These are phyloP conservation scores for Boechera stricta DNA, from an alignment of 345 rosid species.

Conservation along the genomic window DNA sequence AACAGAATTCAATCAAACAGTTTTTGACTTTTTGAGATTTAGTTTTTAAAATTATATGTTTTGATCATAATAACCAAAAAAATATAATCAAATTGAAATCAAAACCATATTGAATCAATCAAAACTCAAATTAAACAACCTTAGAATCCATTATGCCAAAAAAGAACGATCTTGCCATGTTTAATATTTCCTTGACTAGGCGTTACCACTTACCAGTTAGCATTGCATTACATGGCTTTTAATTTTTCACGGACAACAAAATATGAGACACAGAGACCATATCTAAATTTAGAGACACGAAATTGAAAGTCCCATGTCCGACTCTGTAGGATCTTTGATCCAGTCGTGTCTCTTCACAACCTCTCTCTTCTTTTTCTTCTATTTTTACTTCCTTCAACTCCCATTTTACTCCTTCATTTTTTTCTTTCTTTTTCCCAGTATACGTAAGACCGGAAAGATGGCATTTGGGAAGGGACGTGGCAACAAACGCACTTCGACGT, in stretches of 20 bases:
- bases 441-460: conserved; percentile 46
- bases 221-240: not conserved
- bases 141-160: not conserved
- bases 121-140: not conserved
- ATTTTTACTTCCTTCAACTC: conserved; percentile 38
- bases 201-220: not conserved
- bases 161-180: not conserved
- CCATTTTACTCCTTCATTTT: conserved; percentile 45
- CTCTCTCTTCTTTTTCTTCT: conserved; percentile 39
- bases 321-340: conserved; percentile 63
- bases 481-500: conserved; percentile 55
- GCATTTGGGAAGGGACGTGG: conserved; percentile 62
- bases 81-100: not conserved
- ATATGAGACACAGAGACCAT: conserved; percentile 27
- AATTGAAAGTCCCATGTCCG: conserved; percentile 51
- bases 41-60: not conserved
- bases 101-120: not conserved
- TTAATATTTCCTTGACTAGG: conserved; percentile 2
- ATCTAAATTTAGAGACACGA: conserved; percentile 39
- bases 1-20: not conserved
- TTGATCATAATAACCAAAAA: not conserved
- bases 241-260: conserved; percentile 5
- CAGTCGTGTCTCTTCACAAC: conserved; percentile 55
- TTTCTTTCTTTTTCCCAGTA: conserved; percentile 20
- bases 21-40: too few species aligned